Percentiles rank a stretch among this genome's conserved stretches.
Conservation (phyloP, 176 grass and related monocot species). For the Poa annua region DNA sequence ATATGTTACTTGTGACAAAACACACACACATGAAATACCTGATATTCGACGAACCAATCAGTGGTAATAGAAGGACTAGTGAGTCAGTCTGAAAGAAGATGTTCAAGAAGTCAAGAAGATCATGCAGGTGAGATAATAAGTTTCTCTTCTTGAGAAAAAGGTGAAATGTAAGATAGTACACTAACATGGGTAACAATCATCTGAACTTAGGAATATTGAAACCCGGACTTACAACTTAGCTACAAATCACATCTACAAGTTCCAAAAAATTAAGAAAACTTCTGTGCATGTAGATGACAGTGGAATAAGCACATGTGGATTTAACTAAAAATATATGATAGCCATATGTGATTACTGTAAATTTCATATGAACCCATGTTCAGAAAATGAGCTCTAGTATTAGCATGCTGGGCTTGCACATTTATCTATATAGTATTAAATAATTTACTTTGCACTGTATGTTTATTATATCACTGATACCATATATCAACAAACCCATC, state of each 20-base stretch:
- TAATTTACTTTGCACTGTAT: neutral
- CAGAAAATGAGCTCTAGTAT: neutral
- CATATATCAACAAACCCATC: neutral
- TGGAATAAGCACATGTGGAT: neutral
- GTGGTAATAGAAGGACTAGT: slow-evolving; percentile 68
- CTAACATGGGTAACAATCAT: neutral
- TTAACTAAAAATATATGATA: neutral
- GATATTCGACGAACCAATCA: slow-evolving; percentile 82
- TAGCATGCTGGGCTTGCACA: slow-evolving; percentile 11
- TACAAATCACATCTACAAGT: neutral
- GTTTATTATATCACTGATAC: neutral
- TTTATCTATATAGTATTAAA: neutral
- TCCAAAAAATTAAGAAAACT: neutral
- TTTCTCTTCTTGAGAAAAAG: neutral
- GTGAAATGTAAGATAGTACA: slow-evolving; percentile 5
- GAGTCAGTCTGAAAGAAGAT: slow-evolving; percentile 81
- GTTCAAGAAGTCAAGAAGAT: slow-evolving; percentile 39
- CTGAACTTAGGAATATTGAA: neutral
- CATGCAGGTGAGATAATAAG: slow-evolving; percentile 18
- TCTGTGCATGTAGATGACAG: neutral
- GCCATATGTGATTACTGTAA: neutral
- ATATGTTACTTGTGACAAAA: slow-evolving; percentile 32
- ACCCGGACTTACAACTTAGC: neutral
- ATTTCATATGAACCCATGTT: neutral
- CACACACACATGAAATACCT: slow-evolving; percentile 55